A percentile compares a stretch with the other conserved stretches of the same genome.
phyloP scores from a whole-genome alignment of 441 rosid species.

The Gossypium gossypioides region DNA sequence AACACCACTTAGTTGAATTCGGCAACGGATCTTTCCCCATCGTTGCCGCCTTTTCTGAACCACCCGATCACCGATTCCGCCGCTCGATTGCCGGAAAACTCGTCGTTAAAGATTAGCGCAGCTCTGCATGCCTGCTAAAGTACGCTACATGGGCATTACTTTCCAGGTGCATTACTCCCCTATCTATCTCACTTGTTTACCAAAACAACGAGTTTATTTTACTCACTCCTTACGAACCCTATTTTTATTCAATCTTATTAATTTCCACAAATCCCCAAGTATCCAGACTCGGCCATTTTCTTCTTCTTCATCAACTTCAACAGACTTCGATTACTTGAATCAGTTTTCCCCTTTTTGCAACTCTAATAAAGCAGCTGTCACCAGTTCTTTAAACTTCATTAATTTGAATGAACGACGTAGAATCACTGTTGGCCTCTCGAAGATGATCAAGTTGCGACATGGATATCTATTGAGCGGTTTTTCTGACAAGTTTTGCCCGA shows the following conservation, averaged over 20 bases:
- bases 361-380: neutral
- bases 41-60: neutral
- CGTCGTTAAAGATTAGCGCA: neutral
- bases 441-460: conserved; percentile 30
- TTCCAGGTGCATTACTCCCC: conserved; percentile 23
- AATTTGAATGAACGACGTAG: conserved; percentile 51
- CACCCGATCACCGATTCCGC: neutral
- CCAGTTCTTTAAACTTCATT: conserved; percentile 19
- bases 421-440: conserved; percentile 38
- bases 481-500: conserved; percentile 34
- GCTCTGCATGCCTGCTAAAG: conserved; percentile 31
- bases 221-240: conserved; percentile 8
- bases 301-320: conserved; percentile 4
- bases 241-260: neutral
- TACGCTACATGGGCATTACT: conserved; percentile 21
- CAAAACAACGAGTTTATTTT: neutral
- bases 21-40: neutral
- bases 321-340: conserved; percentile 21
- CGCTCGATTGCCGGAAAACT: neutral
- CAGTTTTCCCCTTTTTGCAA: conserved; percentile 36
- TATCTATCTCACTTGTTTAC: neutral
- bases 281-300: conserved; percentile 12
- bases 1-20: neutral
- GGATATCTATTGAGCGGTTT: conserved; percentile 27
- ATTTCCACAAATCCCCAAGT: conserved; percentile 1